Evolutionary conservation across 1,139 yeast species (phyloP).

Genomic region (Geotrichum reessii): DNA sequence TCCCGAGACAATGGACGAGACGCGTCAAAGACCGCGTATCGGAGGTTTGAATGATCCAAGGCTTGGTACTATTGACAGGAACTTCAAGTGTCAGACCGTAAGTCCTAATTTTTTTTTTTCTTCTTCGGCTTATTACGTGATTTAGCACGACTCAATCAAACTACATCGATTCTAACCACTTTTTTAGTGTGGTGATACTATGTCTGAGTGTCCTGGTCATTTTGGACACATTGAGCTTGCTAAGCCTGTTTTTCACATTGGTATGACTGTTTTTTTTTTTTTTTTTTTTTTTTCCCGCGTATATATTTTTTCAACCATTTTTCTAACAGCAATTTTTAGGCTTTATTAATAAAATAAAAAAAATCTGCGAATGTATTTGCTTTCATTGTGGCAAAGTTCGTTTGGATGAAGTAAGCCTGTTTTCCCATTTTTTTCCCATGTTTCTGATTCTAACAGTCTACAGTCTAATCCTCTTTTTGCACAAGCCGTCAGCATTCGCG

Average conservation of each 20-base stretch:
- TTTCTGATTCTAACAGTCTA: background rate
- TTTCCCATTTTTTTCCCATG: conserved; percentile 5
- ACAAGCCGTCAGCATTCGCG: conserved; percentile 82
- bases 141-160: conserved; percentile 2
- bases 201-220: conserved; percentile 99
- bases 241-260: conserved; percentile 96
- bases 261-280: too few species aligned
- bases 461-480: conserved; percentile 66
- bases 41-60: conserved; percentile 98
- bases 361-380: conserved; percentile 93
- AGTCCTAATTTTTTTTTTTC: conserved; percentile 15
- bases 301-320: background rate
- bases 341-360: conserved; percentile 86
- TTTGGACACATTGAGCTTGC: conserved; percentile 98
- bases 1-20: conserved; percentile 98
- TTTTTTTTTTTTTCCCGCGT: background rate
- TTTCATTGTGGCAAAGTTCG: conserved; percentile 96
- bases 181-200: conserved; percentile 81
- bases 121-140: background rate
- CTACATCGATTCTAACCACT: background rate
- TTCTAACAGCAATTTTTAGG: conserved; percentile 60
- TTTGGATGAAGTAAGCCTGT: conserved; percentile 58
- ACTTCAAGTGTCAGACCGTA: conserved; percentile 89
- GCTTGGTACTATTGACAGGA: conserved; percentile 93
- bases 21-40: conserved; percentile 88